A percentile compares a stretch with the other conserved stretches of the same genome.
Conservation (phyloP, 2,329 filamentous ascomycete genomes). For the Curvularia hawaiiensis region DNA sequence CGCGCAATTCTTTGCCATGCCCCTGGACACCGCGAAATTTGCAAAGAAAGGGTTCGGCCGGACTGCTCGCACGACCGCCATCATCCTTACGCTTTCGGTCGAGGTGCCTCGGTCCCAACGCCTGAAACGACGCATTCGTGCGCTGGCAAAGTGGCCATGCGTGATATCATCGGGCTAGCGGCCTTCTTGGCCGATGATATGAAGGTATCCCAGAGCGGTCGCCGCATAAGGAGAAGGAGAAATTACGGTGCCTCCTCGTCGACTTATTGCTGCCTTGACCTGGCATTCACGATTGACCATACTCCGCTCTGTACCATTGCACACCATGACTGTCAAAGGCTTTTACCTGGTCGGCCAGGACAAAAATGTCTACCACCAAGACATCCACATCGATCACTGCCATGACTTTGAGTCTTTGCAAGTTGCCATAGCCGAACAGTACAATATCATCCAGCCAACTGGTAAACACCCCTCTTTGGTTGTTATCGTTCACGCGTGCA, state of each 20-base stretch:
- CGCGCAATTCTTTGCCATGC: conserved; percentile 1
- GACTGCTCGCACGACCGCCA: conserved; percentile 10
- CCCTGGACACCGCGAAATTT: conserved; percentile 3
- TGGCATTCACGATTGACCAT: not conserved
- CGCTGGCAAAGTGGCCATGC: conserved; percentile 6
- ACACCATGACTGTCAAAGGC: conserved; percentile 23
- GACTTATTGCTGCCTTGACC: not conserved
- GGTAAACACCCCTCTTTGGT: not conserved
- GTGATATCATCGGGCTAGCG: conserved; percentile 2
- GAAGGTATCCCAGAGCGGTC: not conserved
- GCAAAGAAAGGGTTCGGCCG: conserved; percentile 10
- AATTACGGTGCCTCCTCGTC: not conserved
- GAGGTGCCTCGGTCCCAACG: not conserved
- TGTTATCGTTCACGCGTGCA: not conserved
- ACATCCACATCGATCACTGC: conserved; percentile 23
- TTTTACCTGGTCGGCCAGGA: conserved; percentile 23
- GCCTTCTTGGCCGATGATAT: conserved; percentile 2
- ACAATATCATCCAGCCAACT: conserved; percentile 19
- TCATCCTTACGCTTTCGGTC: conserved; percentile 1
- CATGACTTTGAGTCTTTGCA: conserved; percentile 24
- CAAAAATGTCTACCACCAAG: conserved; percentile 21
- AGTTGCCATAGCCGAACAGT: conserved; percentile 21
- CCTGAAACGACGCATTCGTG: not conserved
- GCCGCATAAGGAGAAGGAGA: not conserved
- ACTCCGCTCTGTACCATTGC: not conserved